Base-by-base conservation (phyloP, 2,329 filamentous ascomycete species). In the Fusarium sp. region DNA sequence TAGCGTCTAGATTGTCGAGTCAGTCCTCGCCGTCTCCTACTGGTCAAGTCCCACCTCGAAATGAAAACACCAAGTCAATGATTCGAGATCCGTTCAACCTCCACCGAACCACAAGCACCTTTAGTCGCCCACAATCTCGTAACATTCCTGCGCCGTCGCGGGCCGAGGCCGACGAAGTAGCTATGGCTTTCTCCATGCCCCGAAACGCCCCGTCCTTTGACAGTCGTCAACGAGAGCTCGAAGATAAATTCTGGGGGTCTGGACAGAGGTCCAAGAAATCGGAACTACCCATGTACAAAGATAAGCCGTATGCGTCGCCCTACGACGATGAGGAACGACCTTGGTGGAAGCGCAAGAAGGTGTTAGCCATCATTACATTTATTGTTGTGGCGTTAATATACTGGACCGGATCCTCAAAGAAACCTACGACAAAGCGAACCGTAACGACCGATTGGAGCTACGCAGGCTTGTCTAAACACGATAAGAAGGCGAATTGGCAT, bases 201-300 rank as follows among this genome's bases (percentile, higher is more conserved):
- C 87, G 86, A 76, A 88, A 91, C 80, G 84, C 90, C n/a, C 90
- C 90, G 54, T 88, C 88, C 71, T 91, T 92, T 76, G 82, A 81
- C 66, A 86, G 87, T 76, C 85, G 89, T 25, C 87, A 90, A 78
- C 86, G 90, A 76, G 80, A 85, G 67, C 78, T 87, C 71, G 90
- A 92, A 77, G 89, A 92, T 77, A 83, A 82, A 62, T 83, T 87
- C 61, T 93, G 91, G 91, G 84, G 84, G 79, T 64, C 82, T 80
- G 72, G 75, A 41, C 68, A 77, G 76, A 70, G 76, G 21, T 74
- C 80, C 56, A 79, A 79, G 42, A 75, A 72, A 57, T 72, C 76
- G 61, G 69, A 68, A 58, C 82, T 99, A 66, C 96, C 96, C 43
- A 94, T 98, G 91, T 99, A 99, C 83, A 99, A 99, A 81, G 96